Conservation (phyloP, 1,139 yeast species). For the Debaryomycetaceae sp. region DNA sequence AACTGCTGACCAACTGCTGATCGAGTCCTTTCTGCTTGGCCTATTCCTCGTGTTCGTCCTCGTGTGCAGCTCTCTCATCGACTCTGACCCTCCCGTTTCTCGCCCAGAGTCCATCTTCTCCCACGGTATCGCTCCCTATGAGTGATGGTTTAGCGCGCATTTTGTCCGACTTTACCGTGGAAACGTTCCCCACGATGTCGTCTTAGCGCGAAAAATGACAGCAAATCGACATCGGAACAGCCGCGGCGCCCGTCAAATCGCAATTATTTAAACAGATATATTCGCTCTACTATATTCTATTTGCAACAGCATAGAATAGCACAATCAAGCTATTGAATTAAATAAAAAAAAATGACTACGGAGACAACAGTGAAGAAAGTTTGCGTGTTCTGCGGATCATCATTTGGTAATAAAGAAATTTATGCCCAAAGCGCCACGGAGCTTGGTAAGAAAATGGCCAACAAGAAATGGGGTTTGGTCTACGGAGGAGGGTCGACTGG, state of each 20-base stretch:
- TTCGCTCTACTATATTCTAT: not conserved
- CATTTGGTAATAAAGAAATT: conserved; percentile 57
- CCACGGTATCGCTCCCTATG: too few species aligned
- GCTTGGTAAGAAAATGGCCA: conserved; percentile 60
- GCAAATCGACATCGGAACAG: not conserved
- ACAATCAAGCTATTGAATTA: conserved; percentile 3
- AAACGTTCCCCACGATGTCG: not conserved
- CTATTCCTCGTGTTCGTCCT: too few species aligned
- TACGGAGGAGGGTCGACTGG: conserved; percentile 93
- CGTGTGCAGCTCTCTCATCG: too few species aligned
- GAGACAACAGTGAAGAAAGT: conserved; percentile 43
- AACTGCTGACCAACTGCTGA: too few species aligned
- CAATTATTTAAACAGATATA: conserved; percentile 1
- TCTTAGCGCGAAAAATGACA: not conserved
- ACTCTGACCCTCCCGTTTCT: too few species aligned
- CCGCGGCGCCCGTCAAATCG: conserved; percentile 2
- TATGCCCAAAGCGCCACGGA: conserved; percentile 54
- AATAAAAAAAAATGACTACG: conserved; percentile 7
- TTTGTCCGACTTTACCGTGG: not conserved
- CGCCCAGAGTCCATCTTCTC: too few species aligned
- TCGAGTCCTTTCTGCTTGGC: too few species aligned
- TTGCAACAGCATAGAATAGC: conserved; percentile 1
- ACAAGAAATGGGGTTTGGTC: conserved; percentile 68
- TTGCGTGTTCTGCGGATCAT: conserved; percentile 87
- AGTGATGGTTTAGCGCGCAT: too few species aligned